These are phyloP conservation scores for Thoreauomyces humboldtii DNA, from an alignment of 192 early-diverging fungal genomes.

Conservation along the genomic window DNA sequence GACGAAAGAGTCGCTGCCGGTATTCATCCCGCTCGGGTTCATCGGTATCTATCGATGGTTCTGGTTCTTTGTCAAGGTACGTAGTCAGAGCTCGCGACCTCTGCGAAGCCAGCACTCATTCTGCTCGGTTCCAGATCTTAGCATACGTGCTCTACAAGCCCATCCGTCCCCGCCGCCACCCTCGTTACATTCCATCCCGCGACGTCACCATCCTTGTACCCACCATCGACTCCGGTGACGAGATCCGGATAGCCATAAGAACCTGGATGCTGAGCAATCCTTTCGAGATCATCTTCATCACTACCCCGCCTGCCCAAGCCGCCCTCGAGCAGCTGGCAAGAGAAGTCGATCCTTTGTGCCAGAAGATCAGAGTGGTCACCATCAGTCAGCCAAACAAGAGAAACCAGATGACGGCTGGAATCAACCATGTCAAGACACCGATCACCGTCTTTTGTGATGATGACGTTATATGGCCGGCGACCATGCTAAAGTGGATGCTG, in stretches of 20 bases:
- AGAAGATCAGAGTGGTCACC: constrained; percentile 46
- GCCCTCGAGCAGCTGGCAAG: constrained; percentile 54
- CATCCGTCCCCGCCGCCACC: constrained; percentile 45
- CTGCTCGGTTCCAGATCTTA: constrained; percentile 51
- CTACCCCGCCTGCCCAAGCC: constrained; percentile 39
- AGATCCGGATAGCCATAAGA: constrained; percentile 60
- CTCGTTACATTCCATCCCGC: constrained; percentile 49
- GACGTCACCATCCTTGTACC: constrained; percentile 73
- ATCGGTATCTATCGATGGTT: constrained; percentile 72
- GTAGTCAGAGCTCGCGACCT: too few relatives aligned
- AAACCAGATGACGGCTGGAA: constrained; percentile 67
- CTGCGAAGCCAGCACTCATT: too few relatives aligned
- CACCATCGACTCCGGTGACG: constrained; percentile 75
- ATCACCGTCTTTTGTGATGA: too few relatives aligned
- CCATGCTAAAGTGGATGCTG: constrained; percentile 61
- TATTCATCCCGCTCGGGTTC: constrained; percentile 69
- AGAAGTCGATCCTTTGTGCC: constrained; percentile 66
- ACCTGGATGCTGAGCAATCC: constrained; percentile 64
- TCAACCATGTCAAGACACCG: too few relatives aligned
- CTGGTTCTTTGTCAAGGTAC: constrained; percentile 58
- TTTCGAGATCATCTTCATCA: constrained; percentile 71
- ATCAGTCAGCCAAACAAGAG: constrained; percentile 4
- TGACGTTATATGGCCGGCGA: constrained; percentile 64
- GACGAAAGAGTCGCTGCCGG: constrained; percentile 64
- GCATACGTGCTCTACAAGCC: constrained; percentile 66